Evolutionary conservation across 1,284 basidiomycete genomes (phyloP).

Genomic region (Trichosporon faecale): DNA sequence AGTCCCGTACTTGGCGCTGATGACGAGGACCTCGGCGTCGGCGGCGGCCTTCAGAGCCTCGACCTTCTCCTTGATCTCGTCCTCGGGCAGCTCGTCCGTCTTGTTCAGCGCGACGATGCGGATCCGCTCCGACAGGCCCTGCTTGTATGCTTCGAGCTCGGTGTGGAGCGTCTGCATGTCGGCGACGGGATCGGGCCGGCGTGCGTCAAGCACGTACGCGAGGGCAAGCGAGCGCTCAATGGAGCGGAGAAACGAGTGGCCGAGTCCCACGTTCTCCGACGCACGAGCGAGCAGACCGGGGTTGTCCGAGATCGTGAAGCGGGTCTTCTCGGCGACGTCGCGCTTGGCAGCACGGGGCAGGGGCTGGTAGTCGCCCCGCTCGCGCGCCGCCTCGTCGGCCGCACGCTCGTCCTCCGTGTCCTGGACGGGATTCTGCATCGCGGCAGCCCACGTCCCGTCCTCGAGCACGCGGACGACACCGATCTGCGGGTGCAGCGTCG

Average conservation of each 20-base stretch:
- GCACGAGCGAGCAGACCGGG: constrained; percentile 85
- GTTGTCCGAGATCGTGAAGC: constrained; percentile 96
- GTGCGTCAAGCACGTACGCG: constrained; percentile 88
- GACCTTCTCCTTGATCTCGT: constrained; percentile 36
- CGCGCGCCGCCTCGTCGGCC: constrained; percentile 49
- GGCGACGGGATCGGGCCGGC: constrained; percentile 65
- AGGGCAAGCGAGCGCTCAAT: constrained; percentile 89
- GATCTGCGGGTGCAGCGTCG: constrained; percentile 92
- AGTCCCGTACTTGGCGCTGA: constrained; percentile 75
- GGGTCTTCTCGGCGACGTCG: constrained; percentile 60
- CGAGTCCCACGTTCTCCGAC: constrained; percentile 84
- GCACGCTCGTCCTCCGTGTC: constrained; percentile 67
- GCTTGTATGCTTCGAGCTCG: constrained; percentile 81
- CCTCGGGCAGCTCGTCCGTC: constrained; percentile 69
- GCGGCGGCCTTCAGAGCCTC: constrained; percentile 50
- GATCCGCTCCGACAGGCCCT: constrained; percentile 70
- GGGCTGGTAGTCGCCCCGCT: constrained; percentile 35
- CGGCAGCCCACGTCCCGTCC: constrained; percentile 68
- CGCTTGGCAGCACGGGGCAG: constrained; percentile 18
- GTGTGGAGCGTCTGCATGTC: constrained; percentile 69
- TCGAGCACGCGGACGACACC: constrained; percentile 82
- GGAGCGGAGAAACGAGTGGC: constrained; percentile 88
- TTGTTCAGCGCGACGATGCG: constrained; percentile 90
- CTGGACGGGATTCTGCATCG: constrained; percentile 58
- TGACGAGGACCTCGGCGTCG: constrained; percentile 62